Evolutionary conservation across 495 filamentous ascomycete genomes (phyloP).

Genomic region (Tuber indicum): DNA sequence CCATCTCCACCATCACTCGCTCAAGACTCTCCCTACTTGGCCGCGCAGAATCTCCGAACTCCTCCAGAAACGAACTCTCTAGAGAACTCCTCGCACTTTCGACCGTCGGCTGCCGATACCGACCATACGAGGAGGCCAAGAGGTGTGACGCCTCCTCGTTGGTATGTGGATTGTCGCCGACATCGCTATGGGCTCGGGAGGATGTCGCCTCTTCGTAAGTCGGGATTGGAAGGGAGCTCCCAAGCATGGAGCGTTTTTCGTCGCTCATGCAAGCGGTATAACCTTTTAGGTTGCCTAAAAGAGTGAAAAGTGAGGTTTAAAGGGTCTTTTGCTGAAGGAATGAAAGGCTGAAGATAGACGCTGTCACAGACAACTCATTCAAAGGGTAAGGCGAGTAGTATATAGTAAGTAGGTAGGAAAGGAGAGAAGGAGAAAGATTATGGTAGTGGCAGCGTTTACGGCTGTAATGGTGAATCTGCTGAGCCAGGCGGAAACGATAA

Average conservation of each 20-base stretch:
- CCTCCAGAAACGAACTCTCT: slow-evolving; percentile 46
- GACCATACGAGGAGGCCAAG: slow-evolving; percentile 38
- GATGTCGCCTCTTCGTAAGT: slow-evolving; percentile 86
- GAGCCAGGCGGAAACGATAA: not conserved
- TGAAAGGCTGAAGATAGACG: slow-evolving; percentile 13
- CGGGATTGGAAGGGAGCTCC: slow-evolving; percentile 66
- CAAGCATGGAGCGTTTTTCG: slow-evolving; percentile 38
- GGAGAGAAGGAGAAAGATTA: not conserved
- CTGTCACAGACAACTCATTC: slow-evolving; percentile 42
- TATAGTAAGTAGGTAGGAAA: not conserved
- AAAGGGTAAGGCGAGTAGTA: slow-evolving; percentile 6
- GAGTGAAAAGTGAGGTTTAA: slow-evolving; percentile 4
- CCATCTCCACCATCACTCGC: slow-evolving; percentile 82
- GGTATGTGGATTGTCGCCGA: slow-evolving; percentile 20
- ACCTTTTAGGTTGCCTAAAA: not conserved
- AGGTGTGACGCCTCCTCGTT: slow-evolving; percentile 39
- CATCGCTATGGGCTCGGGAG: slow-evolving; percentile 53
- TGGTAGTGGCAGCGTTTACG: not conserved
- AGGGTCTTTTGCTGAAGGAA: slow-evolving; percentile 10
- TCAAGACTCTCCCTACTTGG: slow-evolving; percentile 52
- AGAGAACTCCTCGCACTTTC: slow-evolving; percentile 60
- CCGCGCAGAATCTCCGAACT: slow-evolving; percentile 44
- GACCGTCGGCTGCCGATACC: slow-evolving; percentile 69
- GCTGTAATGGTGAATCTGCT: not conserved
- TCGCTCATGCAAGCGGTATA: slow-evolving; percentile 25